phyloP scores from a whole-genome alignment of 1,284 basidiomycete species.

The Leccinum colubrinum region DNA sequence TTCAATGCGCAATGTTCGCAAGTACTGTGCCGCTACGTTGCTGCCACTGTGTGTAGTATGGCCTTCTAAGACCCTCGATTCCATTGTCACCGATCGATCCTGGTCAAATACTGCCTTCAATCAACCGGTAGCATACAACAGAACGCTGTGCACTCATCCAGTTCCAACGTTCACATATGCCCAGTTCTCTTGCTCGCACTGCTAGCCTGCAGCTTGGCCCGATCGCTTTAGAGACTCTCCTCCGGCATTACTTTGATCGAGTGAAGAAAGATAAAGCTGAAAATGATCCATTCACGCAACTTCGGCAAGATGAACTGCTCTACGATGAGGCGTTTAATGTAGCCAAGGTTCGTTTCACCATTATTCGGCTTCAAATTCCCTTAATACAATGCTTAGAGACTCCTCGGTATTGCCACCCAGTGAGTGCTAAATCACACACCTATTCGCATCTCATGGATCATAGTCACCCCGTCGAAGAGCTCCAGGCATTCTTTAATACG shows the following conservation, averaged over 20 bases:
- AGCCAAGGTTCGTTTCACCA: slow-evolving; percentile 59
- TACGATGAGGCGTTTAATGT: slow-evolving; percentile 84
- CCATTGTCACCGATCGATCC: neutral
- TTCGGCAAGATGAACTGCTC: slow-evolving; percentile 75
- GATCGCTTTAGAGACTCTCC: slow-evolving; percentile 72
- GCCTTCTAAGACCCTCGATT: neutral
- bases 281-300: slow-evolving; percentile 36
- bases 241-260: slow-evolving; percentile 80
- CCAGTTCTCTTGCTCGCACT: slow-evolving; percentile 56
- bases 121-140: neutral
- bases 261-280: slow-evolving; percentile 44
- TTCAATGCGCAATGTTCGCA: too few species aligned
- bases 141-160: neutral
- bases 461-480: slow-evolving; percentile 80
- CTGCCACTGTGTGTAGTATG: neutral
- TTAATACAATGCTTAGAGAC: slow-evolving; percentile 40
- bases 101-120: neutral
- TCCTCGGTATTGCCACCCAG: slow-evolving; percentile 56
- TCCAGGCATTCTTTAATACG: slow-evolving; percentile 85
- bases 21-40: too few species aligned
- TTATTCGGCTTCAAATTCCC: neutral
- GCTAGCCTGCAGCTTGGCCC: slow-evolving; percentile 69
- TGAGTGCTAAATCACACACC: slow-evolving; percentile 29
- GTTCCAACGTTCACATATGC: slow-evolving; percentile 18
- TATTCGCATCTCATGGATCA: slow-evolving; percentile 1